These are phyloP conservation scores for Fraxinus velutina DNA, from an alignment of 305 asterid genomes.

Conservation along the genomic window DNA sequence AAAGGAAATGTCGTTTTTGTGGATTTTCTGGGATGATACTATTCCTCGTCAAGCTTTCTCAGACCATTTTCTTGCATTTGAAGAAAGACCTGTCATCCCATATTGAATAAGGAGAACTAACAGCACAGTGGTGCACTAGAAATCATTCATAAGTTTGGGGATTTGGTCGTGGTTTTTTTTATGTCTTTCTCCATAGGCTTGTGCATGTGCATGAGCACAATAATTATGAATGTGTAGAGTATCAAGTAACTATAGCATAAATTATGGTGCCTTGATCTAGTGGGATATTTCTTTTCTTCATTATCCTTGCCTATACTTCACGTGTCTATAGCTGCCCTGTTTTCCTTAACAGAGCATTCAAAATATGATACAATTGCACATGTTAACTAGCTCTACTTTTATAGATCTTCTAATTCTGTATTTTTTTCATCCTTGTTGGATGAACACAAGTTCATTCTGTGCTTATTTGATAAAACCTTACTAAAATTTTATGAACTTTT, in stretches of 20 bases:
- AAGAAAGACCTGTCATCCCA: not conserved
- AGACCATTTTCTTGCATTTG: not conserved
- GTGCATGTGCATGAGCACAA: not conserved
- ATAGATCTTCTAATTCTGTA: not conserved
- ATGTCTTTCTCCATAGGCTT: not conserved
- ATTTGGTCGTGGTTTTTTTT: not conserved
- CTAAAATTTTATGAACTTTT: not conserved
- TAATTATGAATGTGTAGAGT: not conserved
- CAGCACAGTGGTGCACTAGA: not conserved
- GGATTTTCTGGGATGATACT: not conserved
- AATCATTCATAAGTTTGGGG: not conserved
- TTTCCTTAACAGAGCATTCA: not conserved
- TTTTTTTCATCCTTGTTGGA: not conserved
- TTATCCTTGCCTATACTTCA: not conserved
- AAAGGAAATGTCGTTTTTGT: not conserved
- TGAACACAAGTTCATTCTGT: not conserved
- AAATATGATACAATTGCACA: not conserved
- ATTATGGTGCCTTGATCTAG: not conserved
- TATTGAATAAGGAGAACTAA: not conserved
- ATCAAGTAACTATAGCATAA: not conserved
- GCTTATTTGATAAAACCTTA: not conserved
- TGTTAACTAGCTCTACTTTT: not conserved
- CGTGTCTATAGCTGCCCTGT: not conserved
- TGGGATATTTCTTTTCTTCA: not conserved
- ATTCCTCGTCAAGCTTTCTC: not conserved